These are phyloP conservation scores for Leishmania major DNA, from an alignment of 208 protist genomes.

Conservation along the genomic window DNA sequence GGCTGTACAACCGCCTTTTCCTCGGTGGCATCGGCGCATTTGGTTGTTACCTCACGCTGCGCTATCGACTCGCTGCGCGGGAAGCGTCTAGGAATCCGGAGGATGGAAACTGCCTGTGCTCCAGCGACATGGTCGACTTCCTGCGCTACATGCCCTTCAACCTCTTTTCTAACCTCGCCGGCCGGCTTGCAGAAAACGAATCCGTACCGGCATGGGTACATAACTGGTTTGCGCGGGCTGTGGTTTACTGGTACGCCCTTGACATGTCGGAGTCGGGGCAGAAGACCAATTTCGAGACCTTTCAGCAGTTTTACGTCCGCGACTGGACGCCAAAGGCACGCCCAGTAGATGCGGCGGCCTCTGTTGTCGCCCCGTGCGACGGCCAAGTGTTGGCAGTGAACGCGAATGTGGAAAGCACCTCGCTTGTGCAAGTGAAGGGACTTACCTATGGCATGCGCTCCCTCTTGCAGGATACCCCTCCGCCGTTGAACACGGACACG, in stretches of 20 bases:
- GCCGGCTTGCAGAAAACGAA: conserved; percentile 43
- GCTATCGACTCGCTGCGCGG: conserved; percentile 63
- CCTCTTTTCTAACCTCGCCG: conserved; percentile 50
- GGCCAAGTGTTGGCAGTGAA: conserved; percentile 65
- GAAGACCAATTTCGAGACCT: conserved; percentile 42
- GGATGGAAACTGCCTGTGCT: conserved; percentile 59
- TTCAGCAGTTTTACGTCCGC: conserved; percentile 86
- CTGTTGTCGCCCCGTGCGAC: conserved; percentile 70
- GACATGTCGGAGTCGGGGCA: conserved; percentile 46
- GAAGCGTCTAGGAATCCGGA: conserved; percentile 43
- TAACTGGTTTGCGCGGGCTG: conserved; percentile 35
- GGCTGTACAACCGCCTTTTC: conserved; percentile 74
- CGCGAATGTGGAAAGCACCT: conserved; percentile 30
- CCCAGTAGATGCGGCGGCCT: conserved; percentile 29
- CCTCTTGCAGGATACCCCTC: conserved; percentile 53
- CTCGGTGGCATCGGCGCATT: conserved; percentile 32
- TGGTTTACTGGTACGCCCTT: conserved; percentile 63
- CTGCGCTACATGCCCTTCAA: conserved; percentile 76
- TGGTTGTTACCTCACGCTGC: conserved; percentile 35
- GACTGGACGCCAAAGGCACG: conserved; percentile 54
- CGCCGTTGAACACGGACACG: conserved; percentile 31
- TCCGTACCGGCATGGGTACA: conserved; percentile 54
- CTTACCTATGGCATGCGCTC: conserved; percentile 60
- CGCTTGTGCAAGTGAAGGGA: conserved; percentile 85
- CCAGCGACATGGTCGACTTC: conserved; percentile 59